Base-by-base conservation (phyloP, 2,329 filamentous ascomycete species). In the Hypoxylon sp. region DNA sequence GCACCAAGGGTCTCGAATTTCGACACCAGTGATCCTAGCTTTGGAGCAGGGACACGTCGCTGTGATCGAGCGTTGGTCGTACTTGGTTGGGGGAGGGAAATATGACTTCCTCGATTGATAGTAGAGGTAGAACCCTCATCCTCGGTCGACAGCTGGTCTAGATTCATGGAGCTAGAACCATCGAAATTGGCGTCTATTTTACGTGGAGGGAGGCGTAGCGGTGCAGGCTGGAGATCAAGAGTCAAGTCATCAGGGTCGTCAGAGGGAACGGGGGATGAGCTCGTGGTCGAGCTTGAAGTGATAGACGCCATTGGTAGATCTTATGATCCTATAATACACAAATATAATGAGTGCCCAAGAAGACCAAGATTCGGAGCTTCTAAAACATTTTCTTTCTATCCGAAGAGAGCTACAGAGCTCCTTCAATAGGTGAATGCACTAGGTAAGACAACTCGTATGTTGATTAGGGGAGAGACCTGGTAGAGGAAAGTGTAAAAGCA, bases 1-100 rank as follows among this genome's bases (percentile, higher is more conserved):
- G 61, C 59, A 40, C 68, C 66, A 5, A 68, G 60, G 3, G 57
- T 60, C 54, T 73, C 69, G 16, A 71, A 73, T 16, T 67, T 71
- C 6, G 71, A 69, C 11, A 71, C 65, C 2, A 73, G 59, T 2
- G 62, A 52, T 5, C 59, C 64, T 6, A 73, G 54, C 12, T 57
- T 64, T 0, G 59, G 41, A 2, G 58, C 47, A 3, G 55, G 41
- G n/a, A 31, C 15, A 15, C 56, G 61, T 21, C 47, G 54, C n/a
- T 55, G 55, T 17, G 54, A 54, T 27, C 27, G 20, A 26, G 30
- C 23, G 20, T 42, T 40, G 25, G 50, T 13, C 6, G 45, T 25
- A 7, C 16, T n/a, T 31, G 40, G 30, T 9, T 21, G 19, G 20
- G 43, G 38, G 15, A 13, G 32, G 13, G 16, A 27, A n/a, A 9